Conservation (phyloP, 2,329 filamentous ascomycete genomes). For the Colletotrichum theobromicola region DNA sequence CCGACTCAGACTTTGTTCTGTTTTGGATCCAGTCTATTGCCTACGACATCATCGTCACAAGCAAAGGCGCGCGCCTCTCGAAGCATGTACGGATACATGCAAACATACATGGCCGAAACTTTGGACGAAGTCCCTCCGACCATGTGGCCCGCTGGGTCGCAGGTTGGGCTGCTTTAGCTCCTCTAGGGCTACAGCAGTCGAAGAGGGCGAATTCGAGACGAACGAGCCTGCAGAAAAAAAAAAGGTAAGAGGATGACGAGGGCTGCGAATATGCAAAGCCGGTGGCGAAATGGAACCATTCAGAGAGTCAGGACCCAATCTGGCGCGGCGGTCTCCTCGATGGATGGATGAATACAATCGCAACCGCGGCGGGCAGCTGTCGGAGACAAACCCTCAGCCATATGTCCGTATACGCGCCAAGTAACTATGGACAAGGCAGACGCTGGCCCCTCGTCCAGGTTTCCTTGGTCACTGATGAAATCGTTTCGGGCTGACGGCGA, state of each 20-base stretch:
- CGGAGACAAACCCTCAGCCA: not conserved
- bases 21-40: not conserved
- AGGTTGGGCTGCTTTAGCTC: constrained; percentile 17
- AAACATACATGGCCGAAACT: constrained; percentile 15
- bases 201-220: constrained; percentile 22
- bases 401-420: not conserved
- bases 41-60: constrained; percentile 20
- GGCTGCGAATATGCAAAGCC: constrained; percentile 33
- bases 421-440: not conserved
- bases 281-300: constrained; percentile 42
- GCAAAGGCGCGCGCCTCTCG: constrained; percentile 20
- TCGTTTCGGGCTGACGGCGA: constrained; percentile 3
- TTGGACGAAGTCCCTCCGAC: constrained; percentile 14
- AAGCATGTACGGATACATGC: constrained; percentile 2
- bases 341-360: not conserved
- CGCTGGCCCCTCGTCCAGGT: not conserved
- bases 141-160: constrained; percentile 19
- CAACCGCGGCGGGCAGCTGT: not conserved
- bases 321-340: constrained; percentile 18
- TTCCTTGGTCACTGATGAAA: not conserved
- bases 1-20: constrained; percentile 11
- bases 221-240: not conserved
- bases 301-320: constrained; percentile 38
- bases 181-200: constrained; percentile 8
- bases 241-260: constrained; percentile 8